Percentiles rank a stretch among this genome's conserved stretches.
phyloP scores from a whole-genome alignment of 129 eudicot species.

The Pulicaria dysenterica region DNA sequence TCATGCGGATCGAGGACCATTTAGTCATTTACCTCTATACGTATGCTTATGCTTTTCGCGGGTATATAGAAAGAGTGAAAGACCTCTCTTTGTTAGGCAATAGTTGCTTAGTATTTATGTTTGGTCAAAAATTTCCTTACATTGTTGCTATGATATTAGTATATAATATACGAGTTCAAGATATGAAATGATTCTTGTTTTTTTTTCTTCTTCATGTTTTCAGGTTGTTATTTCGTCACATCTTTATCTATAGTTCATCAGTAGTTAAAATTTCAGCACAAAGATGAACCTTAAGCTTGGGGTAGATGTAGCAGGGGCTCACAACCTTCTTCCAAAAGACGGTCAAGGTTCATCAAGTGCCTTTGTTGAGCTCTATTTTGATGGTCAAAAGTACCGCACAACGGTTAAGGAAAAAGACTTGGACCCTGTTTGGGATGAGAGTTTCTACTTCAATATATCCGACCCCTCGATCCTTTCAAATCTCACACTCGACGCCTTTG shows the following conservation, averaged over 20 bases:
- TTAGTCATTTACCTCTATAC: constrained; percentile 7
- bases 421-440: constrained; percentile 92
- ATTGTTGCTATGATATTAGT: not conserved
- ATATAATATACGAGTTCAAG: not conserved
- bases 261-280: not conserved
- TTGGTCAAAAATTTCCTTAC: not conserved
- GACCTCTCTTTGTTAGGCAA: not conserved
- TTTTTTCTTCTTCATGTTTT: constrained; percentile 21
- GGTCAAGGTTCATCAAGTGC: constrained; percentile 95
- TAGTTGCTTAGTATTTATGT: not conserved
- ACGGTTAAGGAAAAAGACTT: constrained; percentile 90
- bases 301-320: constrained; percentile 83
- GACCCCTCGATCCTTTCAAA: constrained; percentile 73
- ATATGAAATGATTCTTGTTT: not conserved
- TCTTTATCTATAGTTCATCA: constrained; percentile 16
- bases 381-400: constrained; percentile 79
- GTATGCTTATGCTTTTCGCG: not conserved
- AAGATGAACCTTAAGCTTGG: constrained; percentile 74
- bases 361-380: constrained; percentile 76
- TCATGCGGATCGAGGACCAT: not conserved
- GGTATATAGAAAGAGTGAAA: too few relatives aligned
- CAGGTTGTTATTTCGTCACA: constrained; percentile 36
- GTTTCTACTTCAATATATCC: constrained; percentile 89
- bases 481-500: constrained; percentile 74
- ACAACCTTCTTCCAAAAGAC: constrained; percentile 92